Evolutionary conservation across 2,329 filamentous ascomycete species (phyloP), one percentile per base, ranked within the genome.

Genomic region (Calonectria pteridis): DNA sequence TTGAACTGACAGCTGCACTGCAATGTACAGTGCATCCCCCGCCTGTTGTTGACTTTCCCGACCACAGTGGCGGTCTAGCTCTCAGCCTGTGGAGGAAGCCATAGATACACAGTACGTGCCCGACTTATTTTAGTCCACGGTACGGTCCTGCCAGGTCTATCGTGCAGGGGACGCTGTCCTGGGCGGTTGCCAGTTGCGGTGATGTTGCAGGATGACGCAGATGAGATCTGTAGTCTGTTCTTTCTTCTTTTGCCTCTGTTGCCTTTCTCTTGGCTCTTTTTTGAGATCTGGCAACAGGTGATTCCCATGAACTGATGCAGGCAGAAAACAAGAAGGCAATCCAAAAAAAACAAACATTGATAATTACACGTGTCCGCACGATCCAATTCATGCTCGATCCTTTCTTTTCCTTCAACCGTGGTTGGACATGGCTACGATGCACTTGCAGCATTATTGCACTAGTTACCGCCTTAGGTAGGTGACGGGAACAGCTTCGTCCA

Each of bases 1-100:
- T 72, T 64, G 70, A 68, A 65, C 63, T 72, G 70, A 72, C 70
- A 72, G 55, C 55, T 72, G 70, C 70, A 72, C 46, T 35, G 69
- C 53, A 63, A 63, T 69, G 53, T 69, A 59, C 53, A 49, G 67
- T 62, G 67, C 67, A 69, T 69, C 67, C 67, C 67, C 66, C 66
- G 51, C 67, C 53, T 35, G 53, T 43, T 46, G 37, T 37, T 31
- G 40, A 46, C 14, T 14, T 23, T 50, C 20, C 53, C 31, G 20
- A 33, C 31, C 28, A 55, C 35, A 58, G 53, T 69, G 53, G 67
- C 67, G 67, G 67, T 69, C 67, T 69, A 37, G 53, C 18, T 31
- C 23, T 13, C 16, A 50, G 50, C 31, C 43, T 49, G 33, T 31
- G 50, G 53, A 35, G 31, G 20, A 55, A 46, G 65, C 29, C 49